Percentiles rank a stretch among this genome's conserved stretches.
Conservation (phyloP, 139 green algal genomes). For the Axilococcus clingmanii region DNA sequence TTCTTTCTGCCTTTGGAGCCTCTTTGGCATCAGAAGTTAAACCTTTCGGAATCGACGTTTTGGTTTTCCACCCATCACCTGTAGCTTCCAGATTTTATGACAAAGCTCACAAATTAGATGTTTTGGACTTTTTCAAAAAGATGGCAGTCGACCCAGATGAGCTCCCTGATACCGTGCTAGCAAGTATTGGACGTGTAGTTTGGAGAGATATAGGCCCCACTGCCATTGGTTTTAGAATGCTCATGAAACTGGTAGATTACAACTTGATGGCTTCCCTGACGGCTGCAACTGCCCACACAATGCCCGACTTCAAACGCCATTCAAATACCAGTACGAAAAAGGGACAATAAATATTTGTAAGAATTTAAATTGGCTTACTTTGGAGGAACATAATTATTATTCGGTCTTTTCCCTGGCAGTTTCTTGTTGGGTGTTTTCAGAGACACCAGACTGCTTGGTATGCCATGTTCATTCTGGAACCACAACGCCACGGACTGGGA, state of each 20-base stretch:
- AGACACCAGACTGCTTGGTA: slow-evolving; percentile 3
- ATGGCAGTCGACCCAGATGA: slow-evolving; percentile 71
- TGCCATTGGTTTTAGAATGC: slow-evolving; percentile 69
- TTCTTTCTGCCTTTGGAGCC: slow-evolving; percentile 79
- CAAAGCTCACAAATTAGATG: slow-evolving; percentile 67
- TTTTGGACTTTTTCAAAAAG: slow-evolving; percentile 87
- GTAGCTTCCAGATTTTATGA: slow-evolving; percentile 73
- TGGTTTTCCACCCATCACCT: slow-evolving; percentile 88
- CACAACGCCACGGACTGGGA: slow-evolving; percentile 7
- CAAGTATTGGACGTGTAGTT: slow-evolving; percentile 52
- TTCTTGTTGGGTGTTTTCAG: too few relatives aligned
- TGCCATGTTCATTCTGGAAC: slow-evolving; percentile 8
- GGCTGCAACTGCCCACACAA: slow-evolving; percentile 39
- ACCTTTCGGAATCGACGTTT: slow-evolving; percentile 82
- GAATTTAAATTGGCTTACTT: too few relatives aligned
- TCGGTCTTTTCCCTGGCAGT: too few relatives aligned
- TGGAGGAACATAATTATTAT: too few relatives aligned
- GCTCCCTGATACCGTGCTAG: slow-evolving; percentile 71
- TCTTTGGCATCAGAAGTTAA: slow-evolving; percentile 77
- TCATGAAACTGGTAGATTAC: slow-evolving; percentile 86
- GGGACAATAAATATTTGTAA: too few relatives aligned
- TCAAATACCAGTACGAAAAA: slow-evolving; percentile 1
- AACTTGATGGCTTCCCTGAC: slow-evolving; percentile 69
- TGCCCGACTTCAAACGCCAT: slow-evolving; percentile 69
- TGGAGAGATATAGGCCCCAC: slow-evolving; percentile 79